A percentile compares a stretch with the other conserved stretches of the same genome.
Evolutionary conservation across 1,284 basidiomycete species (phyloP).

Genomic region (Mycena sp.): DNA sequence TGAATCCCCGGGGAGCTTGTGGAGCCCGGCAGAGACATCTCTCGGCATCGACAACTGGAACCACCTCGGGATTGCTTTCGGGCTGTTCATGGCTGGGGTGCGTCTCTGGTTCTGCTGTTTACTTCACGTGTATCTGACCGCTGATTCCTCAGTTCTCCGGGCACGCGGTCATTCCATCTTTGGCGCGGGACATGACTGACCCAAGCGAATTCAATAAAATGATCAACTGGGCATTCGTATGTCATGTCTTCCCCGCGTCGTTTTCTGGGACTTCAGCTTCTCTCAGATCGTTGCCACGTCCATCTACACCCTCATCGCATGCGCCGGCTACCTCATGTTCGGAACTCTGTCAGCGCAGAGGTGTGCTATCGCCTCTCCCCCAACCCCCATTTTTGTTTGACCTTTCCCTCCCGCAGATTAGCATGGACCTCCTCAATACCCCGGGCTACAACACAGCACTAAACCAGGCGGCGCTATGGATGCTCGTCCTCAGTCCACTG

Average conservation of each 20-base stretch:
- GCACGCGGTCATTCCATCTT: conserved; percentile 91
- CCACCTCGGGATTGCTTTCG: conserved; percentile 82
- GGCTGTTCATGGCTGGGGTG: conserved; percentile 95
- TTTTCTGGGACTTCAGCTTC: conserved; percentile 18
- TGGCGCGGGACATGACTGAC: conserved; percentile 91
- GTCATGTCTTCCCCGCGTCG: conserved; percentile 34
- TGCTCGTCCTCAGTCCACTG: conserved; percentile 89
- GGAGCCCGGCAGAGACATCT: conserved; percentile 79
- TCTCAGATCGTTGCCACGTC: conserved; percentile 76
- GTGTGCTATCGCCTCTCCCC: conserved; percentile 49
- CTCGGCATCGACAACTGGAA: conserved; percentile 62
- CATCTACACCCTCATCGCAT: conserved; percentile 85
- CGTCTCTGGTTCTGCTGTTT: conserved; percentile 37
- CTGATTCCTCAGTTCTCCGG: conserved; percentile 78
- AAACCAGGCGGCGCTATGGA: conserved; percentile 87
- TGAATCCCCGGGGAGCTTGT: conserved; percentile 85
- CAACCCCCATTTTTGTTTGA: not conserved
- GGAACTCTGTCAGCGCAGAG: conserved; percentile 87
- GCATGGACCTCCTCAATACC: conserved; percentile 82
- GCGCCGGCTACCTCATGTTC: conserved; percentile 93
- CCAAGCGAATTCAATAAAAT: conserved; percentile 85
- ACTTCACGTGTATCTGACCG: conserved; percentile 6
- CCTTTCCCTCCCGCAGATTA: conserved; percentile 65
- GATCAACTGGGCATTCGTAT: conserved; percentile 86
- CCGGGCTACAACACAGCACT: conserved; percentile 79